Base-by-base conservation (phyloP, 2,329 filamentous ascomycete species). In the Cytospora schulzeri region DNA sequence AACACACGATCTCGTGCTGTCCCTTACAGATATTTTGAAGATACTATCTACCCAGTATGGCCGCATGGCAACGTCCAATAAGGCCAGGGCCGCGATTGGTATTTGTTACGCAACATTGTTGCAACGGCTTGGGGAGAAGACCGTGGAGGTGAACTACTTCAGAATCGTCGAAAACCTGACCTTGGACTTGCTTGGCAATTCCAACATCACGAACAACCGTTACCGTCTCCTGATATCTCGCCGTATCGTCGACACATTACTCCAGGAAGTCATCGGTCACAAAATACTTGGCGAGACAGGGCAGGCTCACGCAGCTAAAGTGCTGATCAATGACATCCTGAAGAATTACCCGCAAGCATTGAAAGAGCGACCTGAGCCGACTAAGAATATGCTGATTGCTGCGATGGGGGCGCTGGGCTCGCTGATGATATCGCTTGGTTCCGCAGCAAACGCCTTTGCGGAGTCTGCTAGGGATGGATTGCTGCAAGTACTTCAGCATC, bases 291-390 rank as follows among this genome's bases (percentile, higher is more conserved):
- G 93, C 15, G 94, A 99, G 76, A 92, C 91, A 17, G 93, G 93
- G 9, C 94, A 97, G 73, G 82, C 94, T 65, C 88, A 90, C 70
- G 93, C 92, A 31, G 91, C 92, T 8, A 92, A 88, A 71, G 86
- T 87, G 67, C 78, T 99, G 60, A 87, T 97, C 72, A 97, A 96
- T 74, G 89, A 92, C 64, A 83, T 97, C 54, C 82, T 99, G 57
- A 98, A 96, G 74, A 95, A 98, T 74, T 98, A 97, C 70, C 94
- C 95, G 0, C 92, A 96, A 74, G 89, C 90, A 6, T 79, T 97
- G 56, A 91, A 93, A 70, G 94, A 98, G 75, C 87, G 91, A 50
- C 87, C 90, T 1, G 94, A 98, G 74, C 95, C 95, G 8, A 89
- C 88, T 56, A 99, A 99, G 76, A 88, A 96, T 71, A 89, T 89